Base-by-base conservation (phyloP, 2,329 filamentous ascomycete genomes). In the Xylariaceae sp. region DNA sequence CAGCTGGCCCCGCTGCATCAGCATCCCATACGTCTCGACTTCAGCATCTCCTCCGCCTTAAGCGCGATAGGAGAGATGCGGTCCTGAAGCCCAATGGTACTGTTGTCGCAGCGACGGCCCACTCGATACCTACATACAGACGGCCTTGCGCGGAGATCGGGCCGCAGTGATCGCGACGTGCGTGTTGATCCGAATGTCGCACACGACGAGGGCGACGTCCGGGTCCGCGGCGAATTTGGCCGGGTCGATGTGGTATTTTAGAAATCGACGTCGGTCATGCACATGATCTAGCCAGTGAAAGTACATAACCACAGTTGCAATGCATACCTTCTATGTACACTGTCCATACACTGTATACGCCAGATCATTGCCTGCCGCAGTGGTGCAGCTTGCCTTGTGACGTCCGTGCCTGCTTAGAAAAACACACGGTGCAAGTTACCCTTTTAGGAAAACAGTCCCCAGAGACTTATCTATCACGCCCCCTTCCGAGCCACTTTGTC, bases 41-140 rank as follows among this genome's bases (percentile, higher is more conserved):
- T 55, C 6, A 82, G 38, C 1, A 79, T 30, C 11, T 69, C 60
- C 19, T 63, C 66, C 3, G 81, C 24, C 49, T 69, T 73, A 1
- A 59, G 45, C 3, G 72, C 53, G 0, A 68, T 48, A 0, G 77
- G 75, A 0, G 70, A 57, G 7, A 72, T 51, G 0, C 69, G 62
- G 0, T 72, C 74, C 51, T 82, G 78, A 2, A 79, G 43, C 0
- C 74, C 75, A 0, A 81, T 66, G 3, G 77, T 56, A 1, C 51
- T 0, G 64, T 53, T 0, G 60, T 61, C 41, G 81, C 57, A 33
- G 72, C 68, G 13, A 54, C 50, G 8, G 76, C 79, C 74, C 78
- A 83, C 59, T 83, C 78, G 0, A 78, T 66, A 42, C 64, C 59
- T 83, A 78, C 0, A 78, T 66, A 42, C 64, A 83, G 0, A 76